Conservation (phyloP, 1,139 yeast genomes). For the Yamadazyma triangularis region DNA sequence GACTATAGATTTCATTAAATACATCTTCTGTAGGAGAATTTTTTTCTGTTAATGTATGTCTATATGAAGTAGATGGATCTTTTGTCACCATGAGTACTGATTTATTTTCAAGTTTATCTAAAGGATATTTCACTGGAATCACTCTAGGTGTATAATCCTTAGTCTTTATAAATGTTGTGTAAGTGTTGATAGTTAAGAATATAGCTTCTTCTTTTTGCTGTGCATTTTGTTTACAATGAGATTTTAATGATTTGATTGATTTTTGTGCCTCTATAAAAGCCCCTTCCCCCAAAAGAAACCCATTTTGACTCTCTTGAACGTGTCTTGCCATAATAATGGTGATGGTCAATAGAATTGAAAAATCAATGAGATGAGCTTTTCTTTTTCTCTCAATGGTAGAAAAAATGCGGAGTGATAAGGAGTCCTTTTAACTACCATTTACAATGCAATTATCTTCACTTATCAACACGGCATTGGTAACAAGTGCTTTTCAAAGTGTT, state of each 20-base stretch:
- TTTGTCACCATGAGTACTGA: constrained; percentile 60
- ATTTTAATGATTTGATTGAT: constrained; percentile 33
- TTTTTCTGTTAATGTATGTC: constrained; percentile 40
- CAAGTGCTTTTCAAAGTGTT: no score
- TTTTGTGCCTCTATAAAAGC: constrained; percentile 21
- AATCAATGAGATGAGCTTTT: no score
- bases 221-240: constrained; percentile 19
- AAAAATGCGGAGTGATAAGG: no score
- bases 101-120: constrained; percentile 43
- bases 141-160: constrained; percentile 64
- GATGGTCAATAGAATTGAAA: no score
- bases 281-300: constrained; percentile 20
- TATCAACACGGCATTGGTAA: no score
- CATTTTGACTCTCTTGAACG: no score
- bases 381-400: no score
- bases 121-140: constrained; percentile 52
- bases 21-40: constrained; percentile 54
- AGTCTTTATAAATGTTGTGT: constrained; percentile 39
- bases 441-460: no score
- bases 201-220: constrained; percentile 26
- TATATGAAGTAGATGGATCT: constrained; percentile 59
- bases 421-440: no score
- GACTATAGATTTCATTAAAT: constrained; percentile 54
- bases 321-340: no score
- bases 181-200: constrained; percentile 52